Base-by-base conservation (phyloP, 1,284 basidiomycete genomes). In the Irpex sp. region DNA sequence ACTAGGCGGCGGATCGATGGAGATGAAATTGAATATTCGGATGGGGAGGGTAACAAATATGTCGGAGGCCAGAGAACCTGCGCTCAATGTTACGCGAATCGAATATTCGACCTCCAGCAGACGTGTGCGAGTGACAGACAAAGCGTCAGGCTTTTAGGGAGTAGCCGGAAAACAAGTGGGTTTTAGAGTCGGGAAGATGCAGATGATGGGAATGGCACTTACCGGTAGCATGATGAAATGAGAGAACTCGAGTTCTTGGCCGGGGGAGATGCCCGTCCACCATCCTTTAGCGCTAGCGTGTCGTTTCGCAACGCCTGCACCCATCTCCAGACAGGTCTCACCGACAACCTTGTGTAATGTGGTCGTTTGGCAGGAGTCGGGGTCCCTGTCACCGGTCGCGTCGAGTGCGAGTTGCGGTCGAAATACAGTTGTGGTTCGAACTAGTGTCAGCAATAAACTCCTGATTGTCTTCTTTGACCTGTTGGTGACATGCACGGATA, bases 41-140 rank as follows among this genome's bases (percentile, higher is more conserved):
- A 94, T 77, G 0, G 93, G 93, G 9, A 94, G 75, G 37, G 84
- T 84, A 54, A 89, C 88, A 49, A 83, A 81, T 26, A 91, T 77
- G 64, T 91, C 87, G 3, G 89, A 81, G 1, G 84, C 81, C 58
- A 94, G 79, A 2, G 85, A 81, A 15, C 88, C 88, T 2, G 82
- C 80, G 68, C 86, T 86, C 57, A 93, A 77, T 1, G 86, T 86
- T 26, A 96, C 85, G 60, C 87, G 88, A 65, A 97, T 78, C 4
- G 81, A 79, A 72, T 96, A 95, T 60, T 86, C 82, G 49, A 97
- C 88, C 73, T 96, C 93, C 47, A 98, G 75, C 13, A 96, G 82
- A 44, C 88, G 82, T 37, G 88, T 87, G 38, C 91, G 85, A n/a
- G 84, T 71, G 48, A 97, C 84, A 0, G 92, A 87, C 37, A 97